Evolutionary conservation across 805 yeast genomes (phyloP).

Genomic region (Suhomyces tanzawaensis): DNA sequence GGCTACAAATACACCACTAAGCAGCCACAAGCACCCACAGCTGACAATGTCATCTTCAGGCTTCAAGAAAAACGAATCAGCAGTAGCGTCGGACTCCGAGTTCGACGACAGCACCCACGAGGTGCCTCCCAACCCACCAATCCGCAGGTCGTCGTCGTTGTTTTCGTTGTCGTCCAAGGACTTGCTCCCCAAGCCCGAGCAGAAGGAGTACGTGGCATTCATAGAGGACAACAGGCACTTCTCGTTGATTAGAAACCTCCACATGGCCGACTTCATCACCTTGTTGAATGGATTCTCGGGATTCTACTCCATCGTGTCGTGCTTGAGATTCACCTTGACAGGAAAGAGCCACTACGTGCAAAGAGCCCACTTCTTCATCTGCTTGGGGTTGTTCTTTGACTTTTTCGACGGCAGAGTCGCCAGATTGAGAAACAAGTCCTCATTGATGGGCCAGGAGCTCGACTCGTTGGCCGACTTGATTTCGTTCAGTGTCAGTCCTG

Average conservation of each 20-base stretch:
- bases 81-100: conserved; percentile 38
- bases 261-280: conserved; percentile 95
- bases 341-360: conserved; percentile 68
- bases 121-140: conserved; percentile 26
- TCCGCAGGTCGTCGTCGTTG: conserved; percentile 54
- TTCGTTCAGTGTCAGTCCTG: conserved; percentile 95
- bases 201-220: conserved; percentile 72
- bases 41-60: conserved; percentile 23
- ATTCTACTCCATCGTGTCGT: conserved; percentile 83
- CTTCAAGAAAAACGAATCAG: conserved; percentile 30
- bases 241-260: conserved; percentile 80
- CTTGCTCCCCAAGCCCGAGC: conserved; percentile 74
- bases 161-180: conserved; percentile 44
- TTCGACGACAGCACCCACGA: conserved; percentile 23
- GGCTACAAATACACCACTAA: too few relatives aligned
- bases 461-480: conserved; percentile 95
- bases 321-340: conserved; percentile 75
- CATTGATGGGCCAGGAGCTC: conserved; percentile 95
- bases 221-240: conserved; percentile 83
- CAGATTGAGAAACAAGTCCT: conserved; percentile 84
- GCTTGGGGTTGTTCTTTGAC: conserved; percentile 92
- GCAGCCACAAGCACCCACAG: too few relatives aligned
- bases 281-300: conserved; percentile 93
- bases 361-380: conserved; percentile 84
- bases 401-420: conserved; percentile 98